These are phyloP conservation scores for Halophytophthora batemanensis DNA, from an alignment of 352 stramenopile species.

Conservation along the genomic window DNA sequence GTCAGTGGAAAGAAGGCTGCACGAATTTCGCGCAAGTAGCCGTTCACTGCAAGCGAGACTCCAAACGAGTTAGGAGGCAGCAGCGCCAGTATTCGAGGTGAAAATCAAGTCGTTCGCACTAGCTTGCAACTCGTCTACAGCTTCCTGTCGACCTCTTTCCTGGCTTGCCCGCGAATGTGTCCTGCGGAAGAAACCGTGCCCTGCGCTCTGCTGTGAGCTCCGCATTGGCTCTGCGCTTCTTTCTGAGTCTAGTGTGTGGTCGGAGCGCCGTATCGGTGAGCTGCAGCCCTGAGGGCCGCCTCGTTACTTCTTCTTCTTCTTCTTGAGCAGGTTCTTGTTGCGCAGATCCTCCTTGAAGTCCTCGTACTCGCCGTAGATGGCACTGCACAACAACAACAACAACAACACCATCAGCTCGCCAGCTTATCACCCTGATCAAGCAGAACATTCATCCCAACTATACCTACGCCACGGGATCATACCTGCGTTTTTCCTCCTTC, in stretches of 20 bases:
- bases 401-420: not conserved
- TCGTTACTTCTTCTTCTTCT: conserved; percentile 66
- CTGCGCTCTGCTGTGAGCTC: not conserved
- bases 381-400: conserved; percentile 24
- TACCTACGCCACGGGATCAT: not conserved
- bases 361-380: conserved; percentile 78
- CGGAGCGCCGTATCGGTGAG: not conserved
- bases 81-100: too few relatives aligned
- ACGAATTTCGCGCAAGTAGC: too few relatives aligned
- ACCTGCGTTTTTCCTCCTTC: conserved; percentile 84
- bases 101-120: too few relatives aligned
- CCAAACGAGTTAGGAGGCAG: too few relatives aligned
- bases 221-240: not conserved
- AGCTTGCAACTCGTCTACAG: too few relatives aligned
- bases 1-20: too few relatives aligned
- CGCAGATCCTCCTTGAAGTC: conserved; percentile 80
- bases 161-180: too few relatives aligned
- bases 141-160: too few relatives aligned
- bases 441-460: not conserved
- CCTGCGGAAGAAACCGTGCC: too few relatives aligned
- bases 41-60: too few relatives aligned
- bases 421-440: too few relatives aligned
- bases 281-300: too few relatives aligned
- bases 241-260: not conserved
- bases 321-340: conserved; percentile 81